phyloP scores from a whole-genome alignment of 1,284 basidiomycete genomes.

The Ustilago curta region DNA sequence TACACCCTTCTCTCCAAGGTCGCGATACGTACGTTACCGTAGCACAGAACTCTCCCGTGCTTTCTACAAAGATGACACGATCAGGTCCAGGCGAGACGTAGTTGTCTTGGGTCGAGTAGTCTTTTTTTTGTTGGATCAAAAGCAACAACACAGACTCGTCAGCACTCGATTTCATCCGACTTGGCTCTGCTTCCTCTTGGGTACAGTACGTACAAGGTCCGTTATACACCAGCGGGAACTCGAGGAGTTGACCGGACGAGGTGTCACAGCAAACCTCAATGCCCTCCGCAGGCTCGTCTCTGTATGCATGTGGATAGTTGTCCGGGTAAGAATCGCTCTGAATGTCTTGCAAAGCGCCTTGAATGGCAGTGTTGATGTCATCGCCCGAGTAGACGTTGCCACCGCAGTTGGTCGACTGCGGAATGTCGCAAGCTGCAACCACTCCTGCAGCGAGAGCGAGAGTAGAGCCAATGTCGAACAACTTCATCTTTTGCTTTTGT shows the following conservation, averaged over 20 bases:
- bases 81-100: slow-evolving; percentile 45
- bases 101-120: slow-evolving; percentile 19
- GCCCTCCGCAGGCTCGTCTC: slow-evolving; percentile 19
- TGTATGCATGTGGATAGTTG: slow-evolving; percentile 31
- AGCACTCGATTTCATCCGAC: neutral
- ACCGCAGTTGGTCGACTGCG: slow-evolving; percentile 30
- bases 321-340: slow-evolving; percentile 9
- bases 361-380: slow-evolving; percentile 33
- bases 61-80: slow-evolving; percentile 35
- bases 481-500: slow-evolving; percentile 33
- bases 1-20: too few species aligned
- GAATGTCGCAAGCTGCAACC: slow-evolving; percentile 15
- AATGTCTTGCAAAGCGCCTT: slow-evolving; percentile 17
- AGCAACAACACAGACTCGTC: neutral
- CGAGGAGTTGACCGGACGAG: neutral
- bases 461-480: slow-evolving; percentile 19
- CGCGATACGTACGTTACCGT: slow-evolving; percentile 20
- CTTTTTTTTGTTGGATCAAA: neutral
- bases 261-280: slow-evolving; percentile 19
- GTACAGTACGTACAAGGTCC: slow-evolving; percentile 14
- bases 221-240: neutral
- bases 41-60: slow-evolving; percentile 33
- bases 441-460: slow-evolving; percentile 16
- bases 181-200: neutral
- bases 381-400: slow-evolving; percentile 21